These are phyloP conservation scores for Lactarius hengduanensis DNA, from an alignment of 768 basidiomycete genomes.

Conservation along the genomic window DNA sequence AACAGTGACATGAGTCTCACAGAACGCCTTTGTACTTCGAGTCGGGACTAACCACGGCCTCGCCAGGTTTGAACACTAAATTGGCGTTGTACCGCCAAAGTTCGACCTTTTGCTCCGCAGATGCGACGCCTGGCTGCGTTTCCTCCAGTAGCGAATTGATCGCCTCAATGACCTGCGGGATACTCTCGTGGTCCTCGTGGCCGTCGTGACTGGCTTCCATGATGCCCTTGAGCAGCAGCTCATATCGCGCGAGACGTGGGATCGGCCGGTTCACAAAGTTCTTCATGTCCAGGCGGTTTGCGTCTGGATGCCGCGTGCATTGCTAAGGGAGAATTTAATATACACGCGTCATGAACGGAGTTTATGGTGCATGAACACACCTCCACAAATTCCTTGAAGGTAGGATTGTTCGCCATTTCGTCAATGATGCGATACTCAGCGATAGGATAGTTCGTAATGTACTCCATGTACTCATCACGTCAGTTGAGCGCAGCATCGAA, in stretches of 20 bases:
- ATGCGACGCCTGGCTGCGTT: conserved; percentile 81
- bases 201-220: conserved; percentile 68
- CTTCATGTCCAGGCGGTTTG: conserved; percentile 89
- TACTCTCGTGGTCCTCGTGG: conserved; percentile 79
- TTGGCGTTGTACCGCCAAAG: conserved; percentile 83
- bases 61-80: conserved; percentile 76
- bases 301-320: conserved; percentile 64
- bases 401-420: too few species aligned
- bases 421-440: too few species aligned
- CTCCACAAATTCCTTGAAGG: too few species aligned
- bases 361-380: too few species aligned
- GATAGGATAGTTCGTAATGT: too few species aligned
- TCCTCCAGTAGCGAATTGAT: conserved; percentile 86
- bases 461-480: too few species aligned
- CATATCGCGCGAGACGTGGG: conserved; percentile 85
- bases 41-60: conserved; percentile 51
- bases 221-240: conserved; percentile 78
- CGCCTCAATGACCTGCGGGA: conserved; percentile 83
- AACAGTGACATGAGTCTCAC: neutral
- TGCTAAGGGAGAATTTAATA: conserved; percentile 33
- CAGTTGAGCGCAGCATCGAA: too few species aligned
- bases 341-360: neutral
- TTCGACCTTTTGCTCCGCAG: conserved; percentile 86
- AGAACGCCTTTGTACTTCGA: neutral
- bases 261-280: conserved; percentile 92